These are phyloP conservation scores for Epithele typhae DNA, from an alignment of 768 basidiomycete genomes.

Conservation along the genomic window DNA sequence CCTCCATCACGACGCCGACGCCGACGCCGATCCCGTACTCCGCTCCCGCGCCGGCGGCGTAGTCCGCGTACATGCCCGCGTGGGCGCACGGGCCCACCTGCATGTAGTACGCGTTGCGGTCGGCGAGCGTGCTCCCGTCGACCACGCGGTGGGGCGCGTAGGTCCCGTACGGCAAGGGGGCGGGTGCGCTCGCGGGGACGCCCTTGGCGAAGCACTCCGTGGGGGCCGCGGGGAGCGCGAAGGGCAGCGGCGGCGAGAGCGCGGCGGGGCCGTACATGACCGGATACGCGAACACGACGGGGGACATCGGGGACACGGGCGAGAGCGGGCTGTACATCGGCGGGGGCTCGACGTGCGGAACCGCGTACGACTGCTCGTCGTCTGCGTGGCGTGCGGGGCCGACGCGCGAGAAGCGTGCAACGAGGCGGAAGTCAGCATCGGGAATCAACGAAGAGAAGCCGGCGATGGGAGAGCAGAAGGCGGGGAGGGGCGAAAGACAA, in stretches of 20 bases:
- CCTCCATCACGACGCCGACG: too few relatives aligned
- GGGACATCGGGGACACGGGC: constrained; percentile 2
- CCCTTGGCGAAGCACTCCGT: too few relatives aligned
- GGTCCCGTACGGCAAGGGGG: neutral
- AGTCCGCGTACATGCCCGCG: neutral
- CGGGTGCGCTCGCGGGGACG: too few relatives aligned
- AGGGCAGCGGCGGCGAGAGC: constrained; percentile 6
- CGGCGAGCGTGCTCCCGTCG: constrained; percentile 18
- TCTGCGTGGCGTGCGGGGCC: too few relatives aligned
- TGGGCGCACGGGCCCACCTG: neutral
- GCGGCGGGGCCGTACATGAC: constrained; percentile 1
- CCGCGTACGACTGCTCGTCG: constrained; percentile 2
- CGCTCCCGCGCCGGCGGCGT: neutral
- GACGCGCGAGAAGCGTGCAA: too few relatives aligned
- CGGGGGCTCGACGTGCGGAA: constrained; percentile 1
- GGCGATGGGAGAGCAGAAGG: neutral
- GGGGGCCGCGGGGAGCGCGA: constrained; percentile 4
- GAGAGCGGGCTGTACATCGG: constrained; percentile 5
- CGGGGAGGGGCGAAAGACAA: too few relatives aligned
- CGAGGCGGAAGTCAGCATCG: too few relatives aligned
- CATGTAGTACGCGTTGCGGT: neutral
- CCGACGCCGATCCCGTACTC: neutral
- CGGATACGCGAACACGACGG: constrained; percentile 6
- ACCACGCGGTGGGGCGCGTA: constrained; percentile 14
- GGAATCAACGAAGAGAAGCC: neutral